These are phyloP conservation scores for Euphorbia lathyris DNA, from an alignment of 345 rosid genomes.

Conservation along the genomic window DNA sequence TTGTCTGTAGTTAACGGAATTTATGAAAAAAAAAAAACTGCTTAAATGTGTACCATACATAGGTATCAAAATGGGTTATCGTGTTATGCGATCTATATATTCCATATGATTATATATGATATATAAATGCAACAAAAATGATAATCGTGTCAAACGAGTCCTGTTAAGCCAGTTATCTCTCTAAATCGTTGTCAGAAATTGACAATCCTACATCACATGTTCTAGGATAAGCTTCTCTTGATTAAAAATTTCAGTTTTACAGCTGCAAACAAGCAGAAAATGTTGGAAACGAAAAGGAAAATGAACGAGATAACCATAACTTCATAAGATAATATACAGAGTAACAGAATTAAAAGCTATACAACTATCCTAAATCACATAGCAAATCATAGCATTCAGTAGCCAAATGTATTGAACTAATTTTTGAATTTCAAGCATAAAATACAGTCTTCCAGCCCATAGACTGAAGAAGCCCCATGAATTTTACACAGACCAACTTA, in stretches of 20 bases:
- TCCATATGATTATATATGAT: background rate
- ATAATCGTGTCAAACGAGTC: background rate
- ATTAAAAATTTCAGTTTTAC: background rate
- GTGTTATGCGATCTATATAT: too few species aligned
- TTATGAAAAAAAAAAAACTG: background rate
- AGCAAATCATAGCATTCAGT: background rate
- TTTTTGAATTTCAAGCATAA: background rate
- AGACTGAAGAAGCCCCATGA: background rate
- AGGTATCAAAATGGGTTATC: too few species aligned
- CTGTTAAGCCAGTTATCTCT: too few species aligned
- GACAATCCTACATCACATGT: too few species aligned
- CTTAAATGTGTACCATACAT: too few species aligned
- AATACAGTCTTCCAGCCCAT: background rate
- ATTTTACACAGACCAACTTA: background rate
- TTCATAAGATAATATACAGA: background rate
- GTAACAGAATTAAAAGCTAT: background rate
- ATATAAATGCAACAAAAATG: too few species aligned
- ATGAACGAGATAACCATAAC: background rate
- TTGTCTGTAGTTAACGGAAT: background rate
- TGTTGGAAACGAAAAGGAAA: background rate
- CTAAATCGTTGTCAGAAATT: too few species aligned
- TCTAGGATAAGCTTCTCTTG: background rate
- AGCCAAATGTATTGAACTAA: background rate
- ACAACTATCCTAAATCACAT: background rate
- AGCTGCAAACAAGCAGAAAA: background rate